Conservation (phyloP, 768 basidiomycete species). For the Ephemerocybe angulata region DNA sequence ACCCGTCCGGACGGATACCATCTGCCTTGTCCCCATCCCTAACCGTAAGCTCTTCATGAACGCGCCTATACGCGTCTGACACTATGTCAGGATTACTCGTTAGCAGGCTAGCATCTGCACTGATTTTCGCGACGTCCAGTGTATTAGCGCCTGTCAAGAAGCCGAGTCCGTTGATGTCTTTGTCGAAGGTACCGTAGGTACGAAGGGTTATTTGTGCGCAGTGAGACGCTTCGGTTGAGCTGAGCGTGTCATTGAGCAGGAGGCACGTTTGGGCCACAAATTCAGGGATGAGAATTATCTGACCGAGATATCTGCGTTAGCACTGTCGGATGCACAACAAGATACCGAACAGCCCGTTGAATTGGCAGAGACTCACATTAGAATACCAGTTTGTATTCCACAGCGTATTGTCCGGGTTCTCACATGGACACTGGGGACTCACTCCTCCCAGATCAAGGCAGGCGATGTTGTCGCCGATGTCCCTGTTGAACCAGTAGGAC, state of each 20-base stretch:
- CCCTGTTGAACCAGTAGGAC: conserved; percentile 62
- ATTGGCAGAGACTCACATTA: conserved; percentile 39
- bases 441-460: conserved; percentile 61
- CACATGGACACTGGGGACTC: conserved; percentile 50
- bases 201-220: conserved; percentile 51
- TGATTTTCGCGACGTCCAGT: conserved; percentile 61
- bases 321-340: background rate
- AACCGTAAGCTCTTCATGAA: conserved; percentile 53
- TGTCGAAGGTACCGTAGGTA: conserved; percentile 46
- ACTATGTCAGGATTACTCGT: conserved; percentile 42
- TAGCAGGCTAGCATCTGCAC: conserved; percentile 48
- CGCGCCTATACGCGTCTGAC: conserved; percentile 43
- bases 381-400: conserved; percentile 69
- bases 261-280: conserved; percentile 56
- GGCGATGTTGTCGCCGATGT: conserved; percentile 43
- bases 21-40: conserved; percentile 47
- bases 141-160: conserved; percentile 62
- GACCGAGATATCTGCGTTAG: background rate
- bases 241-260: conserved; percentile 46
- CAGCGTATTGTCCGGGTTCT: conserved; percentile 41
- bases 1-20: conserved; percentile 55
- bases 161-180: conserved; percentile 40
- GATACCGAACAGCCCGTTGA: background rate
- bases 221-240: conserved; percentile 35
- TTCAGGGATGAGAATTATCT: conserved; percentile 61